Evolutionary conservation across 179 eudicot genomes (phyloP).

Genomic region (Drosera spatulata): DNA sequence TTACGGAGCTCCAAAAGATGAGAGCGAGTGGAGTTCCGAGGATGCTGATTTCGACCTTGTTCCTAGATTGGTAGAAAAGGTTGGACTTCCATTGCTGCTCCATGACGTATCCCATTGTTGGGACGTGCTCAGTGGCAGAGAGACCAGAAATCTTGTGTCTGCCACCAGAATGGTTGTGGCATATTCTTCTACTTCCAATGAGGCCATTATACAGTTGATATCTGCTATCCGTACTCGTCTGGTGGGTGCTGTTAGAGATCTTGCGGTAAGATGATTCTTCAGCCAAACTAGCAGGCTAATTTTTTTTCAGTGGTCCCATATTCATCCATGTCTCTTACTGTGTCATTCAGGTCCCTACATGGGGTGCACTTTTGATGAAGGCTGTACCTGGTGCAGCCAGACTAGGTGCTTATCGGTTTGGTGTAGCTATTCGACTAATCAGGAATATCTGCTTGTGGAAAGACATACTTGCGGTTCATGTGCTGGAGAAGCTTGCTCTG

Average conservation of each 20-base stretch:
- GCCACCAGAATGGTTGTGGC: constrained; percentile 58
- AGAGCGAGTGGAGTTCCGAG: constrained; percentile 40
- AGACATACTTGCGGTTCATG: constrained; percentile 59
- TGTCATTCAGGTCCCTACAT: constrained; percentile 64
- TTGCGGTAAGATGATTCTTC: constrained; percentile 38
- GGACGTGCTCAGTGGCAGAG: constrained; percentile 79
- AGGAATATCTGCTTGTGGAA: constrained; percentile 90
- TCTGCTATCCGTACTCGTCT: constrained; percentile 60
- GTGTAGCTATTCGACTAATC: constrained; percentile 71
- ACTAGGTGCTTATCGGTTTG: constrained; percentile 80
- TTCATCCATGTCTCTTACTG: background rate
- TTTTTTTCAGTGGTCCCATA: background rate
- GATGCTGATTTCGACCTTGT: constrained; percentile 85
- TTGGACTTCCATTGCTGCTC: constrained; percentile 83
- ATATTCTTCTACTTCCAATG: constrained; percentile 65
- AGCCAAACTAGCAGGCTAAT: too few species aligned
- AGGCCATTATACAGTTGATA: constrained; percentile 56
- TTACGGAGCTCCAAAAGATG: constrained; percentile 74
- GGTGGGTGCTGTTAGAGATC: constrained; percentile 54
- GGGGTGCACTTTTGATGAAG: constrained; percentile 65
- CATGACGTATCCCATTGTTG: constrained; percentile 73
- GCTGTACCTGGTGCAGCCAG: constrained; percentile 88
- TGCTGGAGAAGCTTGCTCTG: constrained; percentile 72
- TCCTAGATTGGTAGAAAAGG: constrained; percentile 84
- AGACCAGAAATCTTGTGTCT: constrained; percentile 70